These are phyloP conservation scores for Amanita pseudoporphyria DNA, from an alignment of 768 basidiomycete genomes.

Conservation along the genomic window DNA sequence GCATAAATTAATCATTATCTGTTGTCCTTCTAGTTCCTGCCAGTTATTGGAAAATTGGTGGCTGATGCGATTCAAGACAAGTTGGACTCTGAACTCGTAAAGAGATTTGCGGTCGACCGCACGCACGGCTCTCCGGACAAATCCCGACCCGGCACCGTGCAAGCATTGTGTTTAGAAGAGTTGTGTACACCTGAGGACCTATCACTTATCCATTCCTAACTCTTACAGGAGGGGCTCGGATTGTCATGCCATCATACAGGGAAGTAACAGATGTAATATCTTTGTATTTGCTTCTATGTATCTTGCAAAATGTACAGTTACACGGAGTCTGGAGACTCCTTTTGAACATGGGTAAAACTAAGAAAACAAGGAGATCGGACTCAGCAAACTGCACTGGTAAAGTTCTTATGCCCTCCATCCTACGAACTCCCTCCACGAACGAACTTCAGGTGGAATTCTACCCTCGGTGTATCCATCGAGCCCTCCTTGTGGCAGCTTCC, in stretches of 20 bases:
- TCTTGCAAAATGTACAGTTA: conserved; percentile 4
- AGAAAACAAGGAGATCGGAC: background rate
- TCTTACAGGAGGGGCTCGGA: background rate
- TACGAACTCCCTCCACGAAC: conserved; percentile 87
- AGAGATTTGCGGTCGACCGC: conserved; percentile 60
- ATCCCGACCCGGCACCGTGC: conserved; percentile 22
- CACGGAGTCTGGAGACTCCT: background rate
- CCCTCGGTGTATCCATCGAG: conserved; percentile 78
- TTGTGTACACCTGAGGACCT: conserved; percentile 44
- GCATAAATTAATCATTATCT: background rate
- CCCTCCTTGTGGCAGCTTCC: conserved; percentile 76
- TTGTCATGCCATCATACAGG: too few species aligned
- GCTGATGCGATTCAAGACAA: conserved; percentile 61
- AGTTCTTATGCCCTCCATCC: conserved; percentile 49
- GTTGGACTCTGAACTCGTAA: conserved; percentile 37
- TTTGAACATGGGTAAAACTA: background rate
- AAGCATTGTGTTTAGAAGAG: conserved; percentile 35
- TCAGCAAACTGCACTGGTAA: too few species aligned
- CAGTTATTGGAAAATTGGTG: conserved; percentile 71
- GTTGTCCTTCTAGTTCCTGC: conserved; percentile 58
- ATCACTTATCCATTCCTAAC: conserved; percentile 1
- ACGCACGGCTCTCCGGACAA: conserved; percentile 20
- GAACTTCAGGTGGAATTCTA: conserved; percentile 82
- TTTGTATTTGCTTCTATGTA: background rate
- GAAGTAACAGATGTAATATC: background rate